These are phyloP conservation scores for Claviceps sp. DNA, from an alignment of 2,329 filamentous ascomycete species.

Conservation along the genomic window DNA sequence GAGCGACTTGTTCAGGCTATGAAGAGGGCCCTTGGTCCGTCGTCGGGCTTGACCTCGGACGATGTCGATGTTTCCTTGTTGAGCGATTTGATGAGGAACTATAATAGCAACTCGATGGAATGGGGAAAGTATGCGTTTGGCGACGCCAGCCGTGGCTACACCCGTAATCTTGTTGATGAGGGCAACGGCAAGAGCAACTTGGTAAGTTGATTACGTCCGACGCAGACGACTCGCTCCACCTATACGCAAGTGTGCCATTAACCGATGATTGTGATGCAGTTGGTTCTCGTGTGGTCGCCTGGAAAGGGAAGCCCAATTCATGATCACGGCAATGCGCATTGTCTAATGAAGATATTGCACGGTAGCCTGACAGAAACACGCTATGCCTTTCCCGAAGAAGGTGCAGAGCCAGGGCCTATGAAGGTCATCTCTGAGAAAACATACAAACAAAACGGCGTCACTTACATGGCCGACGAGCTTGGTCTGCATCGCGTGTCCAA, in stretches of 20 bases:
- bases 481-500: slow-evolving; percentile 78
- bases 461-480: slow-evolving; percentile 85
- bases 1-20: slow-evolving; percentile 60
- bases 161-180: slow-evolving; percentile 78
- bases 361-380: slow-evolving; percentile 71
- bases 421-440: slow-evolving; percentile 51
- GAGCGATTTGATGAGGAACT: slow-evolving; percentile 58
- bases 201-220: slow-evolving; percentile 29
- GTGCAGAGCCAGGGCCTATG: slow-evolving; percentile 40
- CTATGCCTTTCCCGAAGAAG: slow-evolving; percentile 54
- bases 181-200: slow-evolving; percentile 71
- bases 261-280: slow-evolving; percentile 28
- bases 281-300: slow-evolving; percentile 81
- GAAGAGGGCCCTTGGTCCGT: slow-evolving; percentile 61
- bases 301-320: slow-evolving; percentile 76
- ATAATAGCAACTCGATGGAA: slow-evolving; percentile 53
- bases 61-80: slow-evolving; percentile 67
- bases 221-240: neutral
- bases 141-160: slow-evolving; percentile 61
- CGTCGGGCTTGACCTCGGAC: slow-evolving; percentile 67
- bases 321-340: slow-evolving; percentile 80
- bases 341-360: slow-evolving; percentile 79
- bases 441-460: slow-evolving; percentile 59
- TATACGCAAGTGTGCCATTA: neutral
- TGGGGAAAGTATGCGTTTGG: slow-evolving; percentile 66